Conservation (phyloP, 257 asterid species). For the Nicotiana paniculata region DNA sequence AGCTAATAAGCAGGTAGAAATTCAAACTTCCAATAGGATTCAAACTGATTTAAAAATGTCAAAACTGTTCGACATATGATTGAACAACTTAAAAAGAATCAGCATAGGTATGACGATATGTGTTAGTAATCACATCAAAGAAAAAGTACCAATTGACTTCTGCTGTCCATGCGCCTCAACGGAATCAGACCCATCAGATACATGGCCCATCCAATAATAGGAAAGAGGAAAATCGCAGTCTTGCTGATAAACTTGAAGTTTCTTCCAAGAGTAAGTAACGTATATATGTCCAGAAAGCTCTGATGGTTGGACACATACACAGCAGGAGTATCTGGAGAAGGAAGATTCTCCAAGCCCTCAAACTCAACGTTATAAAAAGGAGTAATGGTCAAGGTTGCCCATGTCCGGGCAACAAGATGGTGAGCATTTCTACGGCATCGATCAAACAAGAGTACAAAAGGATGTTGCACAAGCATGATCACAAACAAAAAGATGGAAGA, state of each 20-base stretch:
- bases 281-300: slow-evolving; percentile 86
- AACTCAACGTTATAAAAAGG: slow-evolving; percentile 71
- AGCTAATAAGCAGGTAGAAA: slow-evolving; percentile 7
- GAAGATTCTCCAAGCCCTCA: slow-evolving; percentile 83
- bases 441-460: slow-evolving; percentile 75
- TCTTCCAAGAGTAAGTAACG: slow-evolving; percentile 85
- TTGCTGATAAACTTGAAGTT: slow-evolving; percentile 96
- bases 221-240: slow-evolving; percentile 81
- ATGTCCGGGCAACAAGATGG: slow-evolving; percentile 59
- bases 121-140: slow-evolving; percentile 7
- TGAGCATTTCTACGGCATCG: slow-evolving; percentile 73
- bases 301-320: slow-evolving; percentile 96
- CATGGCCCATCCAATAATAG: slow-evolving; percentile 98
- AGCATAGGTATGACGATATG: background rate
- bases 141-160: slow-evolving; percentile 73
- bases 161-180: slow-evolving; percentile 91
- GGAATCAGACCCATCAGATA: slow-evolving; percentile 83
- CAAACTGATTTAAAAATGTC: background rate
- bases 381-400: slow-evolving; percentile 67
- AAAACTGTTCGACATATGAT: background rate
- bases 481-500: slow-evolving; percentile 60
- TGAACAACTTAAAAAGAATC: background rate
- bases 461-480: slow-evolving; percentile 79
- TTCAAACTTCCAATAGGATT: background rate
- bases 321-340: slow-evolving; percentile 64